Conservation (phyloP, 2,329 filamentous ascomycete genomes). For the Plectosphaerella cucumerina region DNA sequence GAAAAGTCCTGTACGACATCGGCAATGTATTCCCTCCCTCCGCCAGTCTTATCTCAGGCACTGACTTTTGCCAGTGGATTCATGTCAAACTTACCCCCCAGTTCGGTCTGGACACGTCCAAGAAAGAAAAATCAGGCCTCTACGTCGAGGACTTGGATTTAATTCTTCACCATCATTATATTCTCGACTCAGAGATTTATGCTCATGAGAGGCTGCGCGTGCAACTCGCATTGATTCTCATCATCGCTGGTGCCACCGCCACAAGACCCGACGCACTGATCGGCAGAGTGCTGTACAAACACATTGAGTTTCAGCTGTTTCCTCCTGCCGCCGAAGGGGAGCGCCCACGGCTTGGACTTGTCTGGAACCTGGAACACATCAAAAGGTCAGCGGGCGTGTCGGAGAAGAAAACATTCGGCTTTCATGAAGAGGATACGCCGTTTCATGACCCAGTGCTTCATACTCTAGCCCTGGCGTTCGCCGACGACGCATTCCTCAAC, state of each 20-base stretch:
- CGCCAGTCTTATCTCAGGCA: constrained; percentile 1
- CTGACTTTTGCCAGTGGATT: constrained; percentile 14
- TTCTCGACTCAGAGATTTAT: constrained; percentile 16
- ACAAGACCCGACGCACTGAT: constrained; percentile 19
- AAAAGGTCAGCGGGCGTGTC: constrained; percentile 17
- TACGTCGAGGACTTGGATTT: constrained; percentile 17
- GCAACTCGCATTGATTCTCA: constrained; percentile 14
- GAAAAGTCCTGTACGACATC: constrained; percentile 15
- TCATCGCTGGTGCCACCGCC: constrained; percentile 16
- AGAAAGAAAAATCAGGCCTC: constrained; percentile 16
- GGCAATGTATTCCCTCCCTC: constrained; percentile 10
- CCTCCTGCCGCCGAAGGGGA: constrained; percentile 10
- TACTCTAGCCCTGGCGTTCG: constrained; percentile 18
- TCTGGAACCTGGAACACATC: constrained; percentile 18
- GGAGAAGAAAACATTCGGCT: constrained; percentile 18
- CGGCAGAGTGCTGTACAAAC: constrained; percentile 15
- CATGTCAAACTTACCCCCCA: constrained; percentile 7
- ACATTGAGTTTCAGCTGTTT: constrained; percentile 21
- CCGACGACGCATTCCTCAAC: constrained; percentile 17
- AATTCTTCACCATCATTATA: constrained; percentile 16
- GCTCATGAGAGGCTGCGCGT: constrained; percentile 18
- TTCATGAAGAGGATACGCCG: constrained; percentile 16
- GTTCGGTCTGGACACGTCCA: constrained; percentile 14
- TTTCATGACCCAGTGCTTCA: constrained; percentile 13
- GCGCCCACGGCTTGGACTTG: constrained; percentile 14